Evolutionary conservation across 495 filamentous ascomycete genomes (phyloP).

Genomic region (Aspergillus asperescens): DNA sequence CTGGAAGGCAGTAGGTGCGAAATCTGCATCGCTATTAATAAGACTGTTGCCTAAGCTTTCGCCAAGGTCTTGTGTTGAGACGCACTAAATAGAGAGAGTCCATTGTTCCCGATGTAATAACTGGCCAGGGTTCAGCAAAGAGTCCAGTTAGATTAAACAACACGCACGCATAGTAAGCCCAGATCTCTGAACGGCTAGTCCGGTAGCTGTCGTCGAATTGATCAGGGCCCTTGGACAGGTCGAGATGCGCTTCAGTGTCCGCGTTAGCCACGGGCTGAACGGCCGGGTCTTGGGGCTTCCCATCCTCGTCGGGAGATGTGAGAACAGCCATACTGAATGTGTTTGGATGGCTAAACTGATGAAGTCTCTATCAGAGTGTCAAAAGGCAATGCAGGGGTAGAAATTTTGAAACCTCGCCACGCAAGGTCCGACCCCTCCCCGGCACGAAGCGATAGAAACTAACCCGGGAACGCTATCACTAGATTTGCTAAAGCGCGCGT

Average conservation of each 20-base stretch:
- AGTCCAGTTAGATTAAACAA: background rate
- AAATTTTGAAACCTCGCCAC: background rate
- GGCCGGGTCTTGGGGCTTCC: background rate
- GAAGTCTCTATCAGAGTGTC: background rate
- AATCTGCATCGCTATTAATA: slow-evolving; percentile 35
- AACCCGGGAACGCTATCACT: background rate
- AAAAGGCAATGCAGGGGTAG: background rate
- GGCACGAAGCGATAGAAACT: background rate
- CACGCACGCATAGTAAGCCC: slow-evolving; percentile 57
- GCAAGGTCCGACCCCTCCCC: background rate
- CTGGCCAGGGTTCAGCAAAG: slow-evolving; percentile 25
- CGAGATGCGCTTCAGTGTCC: background rate
- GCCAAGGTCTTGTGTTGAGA: background rate
- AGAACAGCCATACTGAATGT: background rate
- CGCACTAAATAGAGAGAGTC: slow-evolving; percentile 57
- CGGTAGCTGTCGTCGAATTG: slow-evolving; percentile 45
- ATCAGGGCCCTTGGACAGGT: slow-evolving; percentile 28
- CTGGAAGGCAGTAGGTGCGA: slow-evolving; percentile 61
- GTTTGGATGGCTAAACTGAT: background rate
- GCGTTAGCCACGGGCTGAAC: background rate
- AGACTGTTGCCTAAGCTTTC: slow-evolving; percentile 4
- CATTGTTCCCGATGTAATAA: slow-evolving; percentile 66
- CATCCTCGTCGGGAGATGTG: background rate
- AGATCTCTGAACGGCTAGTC: slow-evolving; percentile 56
- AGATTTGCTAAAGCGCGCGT: background rate